These are phyloP conservation scores for Ophiostoma montium DNA, from an alignment of 2,329 filamentous ascomycete species.

Conservation along the genomic window DNA sequence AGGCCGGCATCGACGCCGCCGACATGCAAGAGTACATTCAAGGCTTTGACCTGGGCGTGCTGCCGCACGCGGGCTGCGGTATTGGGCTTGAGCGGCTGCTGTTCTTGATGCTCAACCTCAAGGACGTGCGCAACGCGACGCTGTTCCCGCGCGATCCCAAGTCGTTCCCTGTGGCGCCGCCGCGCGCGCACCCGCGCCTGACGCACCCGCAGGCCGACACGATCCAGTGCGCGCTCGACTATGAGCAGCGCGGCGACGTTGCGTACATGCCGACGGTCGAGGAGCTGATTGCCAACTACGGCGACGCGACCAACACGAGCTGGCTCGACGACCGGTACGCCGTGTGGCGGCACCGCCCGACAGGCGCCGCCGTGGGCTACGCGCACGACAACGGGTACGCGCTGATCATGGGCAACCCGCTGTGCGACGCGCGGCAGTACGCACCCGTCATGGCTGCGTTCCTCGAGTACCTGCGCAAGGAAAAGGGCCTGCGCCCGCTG, in stretches of 20 bases:
- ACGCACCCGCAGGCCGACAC: conserved; percentile 82
- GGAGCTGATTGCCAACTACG: conserved; percentile 88
- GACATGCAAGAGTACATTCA: conserved; percentile 83
- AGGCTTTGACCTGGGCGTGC: conserved; percentile 76
- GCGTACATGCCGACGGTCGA: conserved; percentile 58
- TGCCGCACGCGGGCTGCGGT: conserved; percentile 79
- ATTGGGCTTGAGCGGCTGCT: conserved; percentile 81
- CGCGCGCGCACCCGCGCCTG: conserved; percentile 36
- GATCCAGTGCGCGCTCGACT: conserved; percentile 41
- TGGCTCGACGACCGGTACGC: conserved; percentile 84
- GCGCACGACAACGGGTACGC: conserved; percentile 52
- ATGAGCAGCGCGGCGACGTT: conserved; percentile 19
- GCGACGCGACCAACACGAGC: conserved; percentile 84
- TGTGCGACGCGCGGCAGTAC: conserved; percentile 71
- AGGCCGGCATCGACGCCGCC: conserved; percentile 60
- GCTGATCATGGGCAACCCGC: conserved; percentile 75
- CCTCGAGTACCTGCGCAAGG: conserved; percentile 43
- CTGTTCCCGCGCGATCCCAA: conserved; percentile 81
- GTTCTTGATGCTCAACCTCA: conserved; percentile 72
- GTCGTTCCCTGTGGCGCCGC: conserved; percentile 54
- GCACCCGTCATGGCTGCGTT: conserved; percentile 59
- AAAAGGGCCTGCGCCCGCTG: conserved; percentile 51
- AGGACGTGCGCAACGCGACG: conserved; percentile 79
- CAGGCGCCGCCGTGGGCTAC: conserved; percentile 75
- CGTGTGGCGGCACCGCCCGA: conserved; percentile 68